phyloP scores from a whole-genome alignment of 2,329 filamentous ascomycete species.

The Penicillium vulpinum region DNA sequence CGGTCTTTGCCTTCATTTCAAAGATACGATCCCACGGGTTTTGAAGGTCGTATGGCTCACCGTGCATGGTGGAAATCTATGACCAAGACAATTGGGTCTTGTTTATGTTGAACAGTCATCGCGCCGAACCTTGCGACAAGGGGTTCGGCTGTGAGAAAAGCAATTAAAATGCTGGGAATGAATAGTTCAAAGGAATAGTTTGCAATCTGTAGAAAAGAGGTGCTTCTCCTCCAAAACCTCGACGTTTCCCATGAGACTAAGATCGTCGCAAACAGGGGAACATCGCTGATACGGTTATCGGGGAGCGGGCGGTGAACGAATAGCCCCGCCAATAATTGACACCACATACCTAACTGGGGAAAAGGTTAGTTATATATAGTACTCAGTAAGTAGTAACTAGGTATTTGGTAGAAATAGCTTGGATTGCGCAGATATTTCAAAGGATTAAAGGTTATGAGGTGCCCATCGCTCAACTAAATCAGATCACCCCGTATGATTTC shows the following conservation, averaged over 20 bases:
- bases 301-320: conserved; percentile 19
- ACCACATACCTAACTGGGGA: not conserved
- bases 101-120: conserved; percentile 50
- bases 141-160: not conserved
- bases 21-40: not conserved
- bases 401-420: not conserved
- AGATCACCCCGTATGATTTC: conserved; percentile 14
- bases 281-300: conserved; percentile 24
- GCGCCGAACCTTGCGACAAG: conserved; percentile 15
- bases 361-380: too few relatives aligned
- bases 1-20: not conserved
- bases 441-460: conserved; percentile 5
- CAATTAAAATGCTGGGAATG: not conserved
- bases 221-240: conserved; percentile 13
- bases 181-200: conserved; percentile 1
- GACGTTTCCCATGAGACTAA: conserved; percentile 11
- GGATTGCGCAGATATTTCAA: not conserved
- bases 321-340: conserved; percentile 11
- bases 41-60: conserved; percentile 31
- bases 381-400: too few relatives aligned
- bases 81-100: conserved; percentile 69
- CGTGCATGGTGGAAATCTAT: conserved; percentile 80
- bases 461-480: conserved; percentile 11
- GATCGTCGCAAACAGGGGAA: conserved; percentile 20
- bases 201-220: conserved; percentile 3